phyloP scores from a whole-genome alignment of 257 asterid genomes.

The Fraxinus pennsylvanica region DNA sequence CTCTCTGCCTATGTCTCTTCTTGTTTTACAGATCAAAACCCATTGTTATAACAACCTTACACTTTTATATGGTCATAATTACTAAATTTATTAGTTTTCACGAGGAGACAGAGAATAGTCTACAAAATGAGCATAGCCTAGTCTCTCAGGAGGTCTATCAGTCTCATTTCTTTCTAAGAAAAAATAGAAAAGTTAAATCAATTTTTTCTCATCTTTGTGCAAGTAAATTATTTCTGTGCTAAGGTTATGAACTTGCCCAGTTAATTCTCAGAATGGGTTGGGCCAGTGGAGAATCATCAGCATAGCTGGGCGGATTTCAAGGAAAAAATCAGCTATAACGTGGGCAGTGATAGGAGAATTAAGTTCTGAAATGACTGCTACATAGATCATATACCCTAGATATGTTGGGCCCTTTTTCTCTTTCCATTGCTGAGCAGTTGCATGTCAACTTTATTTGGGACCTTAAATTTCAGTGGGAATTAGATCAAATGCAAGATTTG shows the following conservation, averaged over 20 bases:
- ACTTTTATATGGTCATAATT: constrained; percentile 4
- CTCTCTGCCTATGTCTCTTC: not conserved
- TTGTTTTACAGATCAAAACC: constrained; percentile 1
- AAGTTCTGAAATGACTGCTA: not conserved
- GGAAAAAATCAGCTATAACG: not conserved
- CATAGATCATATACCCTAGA: not conserved
- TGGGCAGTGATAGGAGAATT: not conserved
- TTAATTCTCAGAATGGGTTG: not conserved
- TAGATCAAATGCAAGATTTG: not conserved
- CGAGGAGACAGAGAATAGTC: not conserved
- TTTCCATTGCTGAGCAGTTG: not conserved
- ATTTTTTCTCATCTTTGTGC: not conserved
- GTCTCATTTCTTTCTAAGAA: not conserved
- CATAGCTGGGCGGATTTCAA: not conserved
- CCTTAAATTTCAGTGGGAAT: not conserved
- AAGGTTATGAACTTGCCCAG: not conserved
- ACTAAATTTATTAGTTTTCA: constrained; percentile 1
- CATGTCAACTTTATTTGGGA: not conserved
- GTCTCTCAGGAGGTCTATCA: not conserved
- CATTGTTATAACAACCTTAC: constrained; percentile 3
- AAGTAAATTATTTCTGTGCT: not conserved
- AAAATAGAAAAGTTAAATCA: not conserved
- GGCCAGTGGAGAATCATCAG: not conserved
- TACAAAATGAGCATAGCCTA: not conserved
- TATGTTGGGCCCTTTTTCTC: not conserved